Evolutionary conservation across 2,329 filamentous ascomycete species (phyloP), one percentile per base, ranked within the genome.

Genomic region (Capronia americana): DNA sequence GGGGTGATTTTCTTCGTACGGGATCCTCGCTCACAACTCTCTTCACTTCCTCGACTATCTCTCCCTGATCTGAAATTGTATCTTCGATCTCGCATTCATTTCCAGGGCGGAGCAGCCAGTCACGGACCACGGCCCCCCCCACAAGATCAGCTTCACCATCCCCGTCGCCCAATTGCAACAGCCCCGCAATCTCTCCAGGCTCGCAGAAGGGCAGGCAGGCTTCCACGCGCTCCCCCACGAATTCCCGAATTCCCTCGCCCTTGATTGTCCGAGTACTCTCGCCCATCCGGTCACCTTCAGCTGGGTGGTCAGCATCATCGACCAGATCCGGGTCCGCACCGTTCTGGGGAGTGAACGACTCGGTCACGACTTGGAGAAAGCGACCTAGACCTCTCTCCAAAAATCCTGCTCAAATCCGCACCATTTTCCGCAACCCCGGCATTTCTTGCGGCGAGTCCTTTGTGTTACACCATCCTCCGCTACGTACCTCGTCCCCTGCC

Each of bases 161-260:
- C 20, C 32, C 12, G 30, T 38, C 46, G 38, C 34, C 58, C 58
- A 53, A 53, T 61, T 61, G 46, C 28, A 38, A n/a, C n/a, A 28
- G 58, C 58, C 58, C 58, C 58, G 58, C 58, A 44, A 61, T 53
- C 44, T 38, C 58, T 61, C 58, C 58, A 61, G 58, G 51, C 46
- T 61, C 48, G 38, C 26, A 24, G 23, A 61, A n/a, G 20, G 58
- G 14, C 14, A 38, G 57, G 30, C 57, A 50, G 57, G 28, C 57
- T 55, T n/a, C 53, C 28, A 55, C 53, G n/a, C 53, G 26, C 17
- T 55, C 53, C 53, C 53, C 53, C 53, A 55, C 53, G 53, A 34
- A 55, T 8, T 34, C 28, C 28, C 53, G 8, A 28, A 24, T 51
- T 51, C 20, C n/a, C 24, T 28, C 48, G 48, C 20, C 48, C 48